phyloP scores from a whole-genome alignment of 2,329 filamentous ascomycete genomes.

The Phyllosticta capitalensis region DNA sequence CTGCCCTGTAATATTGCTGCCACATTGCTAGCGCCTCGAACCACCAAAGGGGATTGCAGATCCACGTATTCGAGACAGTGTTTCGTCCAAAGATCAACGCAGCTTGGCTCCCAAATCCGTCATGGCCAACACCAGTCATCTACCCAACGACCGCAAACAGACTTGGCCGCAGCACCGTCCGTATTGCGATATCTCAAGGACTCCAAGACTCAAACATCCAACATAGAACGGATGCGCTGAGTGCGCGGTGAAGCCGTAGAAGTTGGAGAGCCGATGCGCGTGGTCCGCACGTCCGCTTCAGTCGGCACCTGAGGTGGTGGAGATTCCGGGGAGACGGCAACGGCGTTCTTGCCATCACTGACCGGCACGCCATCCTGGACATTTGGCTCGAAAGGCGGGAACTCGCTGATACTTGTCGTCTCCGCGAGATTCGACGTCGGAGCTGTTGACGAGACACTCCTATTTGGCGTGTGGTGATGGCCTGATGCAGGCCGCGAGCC shows the following conservation, averaged over 20 bases:
- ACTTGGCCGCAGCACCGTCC: neutral
- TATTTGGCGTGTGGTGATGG: neutral
- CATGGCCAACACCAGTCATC: no score
- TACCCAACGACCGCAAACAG: neutral
- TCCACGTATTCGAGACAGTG: no score
- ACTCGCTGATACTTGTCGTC: neutral
- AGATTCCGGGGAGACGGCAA: neutral
- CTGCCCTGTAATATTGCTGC: no score
- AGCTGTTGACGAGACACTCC: neutral
- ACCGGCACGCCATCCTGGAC: neutral
- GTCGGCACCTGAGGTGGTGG: neutral
- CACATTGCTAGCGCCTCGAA: no score
- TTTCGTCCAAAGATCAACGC: no score
- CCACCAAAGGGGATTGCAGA: no score
- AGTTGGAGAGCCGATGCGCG: neutral
- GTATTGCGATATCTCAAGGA: neutral
- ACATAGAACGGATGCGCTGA: constrained; percentile 7
- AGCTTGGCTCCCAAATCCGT: no score
- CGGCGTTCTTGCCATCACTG: neutral
- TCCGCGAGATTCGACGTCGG: neutral
- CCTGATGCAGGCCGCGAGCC: neutral
- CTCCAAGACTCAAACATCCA: neutral
- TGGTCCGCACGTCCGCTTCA: neutral
- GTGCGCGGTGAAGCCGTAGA: neutral
- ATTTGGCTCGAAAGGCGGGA: neutral